phyloP scores from a whole-genome alignment of 352 stramenopile genomes.

The Globisporangium paddicum region DNA sequence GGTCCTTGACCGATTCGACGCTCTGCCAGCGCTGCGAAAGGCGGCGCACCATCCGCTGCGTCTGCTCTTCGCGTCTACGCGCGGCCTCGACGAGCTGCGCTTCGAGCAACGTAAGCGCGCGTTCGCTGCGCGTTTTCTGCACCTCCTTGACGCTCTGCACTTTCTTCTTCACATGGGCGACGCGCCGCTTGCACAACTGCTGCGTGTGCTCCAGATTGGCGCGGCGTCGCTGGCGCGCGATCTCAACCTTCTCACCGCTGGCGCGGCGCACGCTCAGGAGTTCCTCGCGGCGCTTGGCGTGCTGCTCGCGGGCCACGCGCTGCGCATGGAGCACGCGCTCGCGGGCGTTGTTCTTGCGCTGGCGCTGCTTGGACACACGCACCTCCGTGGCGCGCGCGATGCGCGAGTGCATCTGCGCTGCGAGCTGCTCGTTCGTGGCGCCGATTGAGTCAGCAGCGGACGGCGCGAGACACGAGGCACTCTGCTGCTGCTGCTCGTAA shows the following conservation, averaged over 20 bases:
- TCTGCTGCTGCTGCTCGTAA: conserved; percentile 15
- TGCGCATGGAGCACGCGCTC: conserved; percentile 54
- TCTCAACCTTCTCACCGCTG: conserved; percentile 37
- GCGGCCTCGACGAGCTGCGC: conserved; percentile 47
- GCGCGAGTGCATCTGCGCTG: conserved; percentile 31
- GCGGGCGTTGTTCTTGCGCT: conserved; percentile 33
- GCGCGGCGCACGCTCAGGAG: conserved; percentile 26
- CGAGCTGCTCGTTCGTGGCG: conserved; percentile 13
- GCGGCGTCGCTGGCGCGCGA: conserved; percentile 41
- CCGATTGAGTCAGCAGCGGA: background rate
- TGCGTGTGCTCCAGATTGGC: conserved; percentile 36
- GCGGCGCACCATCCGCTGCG: conserved; percentile 40
- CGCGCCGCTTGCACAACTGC: conserved; percentile 39
- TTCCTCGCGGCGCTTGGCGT: conserved; percentile 41
- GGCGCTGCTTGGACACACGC: conserved; percentile 31
- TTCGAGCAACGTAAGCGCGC: conserved; percentile 29
- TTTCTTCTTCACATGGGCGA: conserved; percentile 39
- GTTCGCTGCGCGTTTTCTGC: conserved; percentile 32
- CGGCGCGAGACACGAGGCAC: background rate
- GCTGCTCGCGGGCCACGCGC: conserved; percentile 47
- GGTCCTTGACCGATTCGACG: conserved; percentile 62
- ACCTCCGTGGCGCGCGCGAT: conserved; percentile 51
- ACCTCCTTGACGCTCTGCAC: conserved; percentile 47
- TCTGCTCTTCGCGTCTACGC: conserved; percentile 43
- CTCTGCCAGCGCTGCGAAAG: conserved; percentile 61